Conservation (phyloP, 2,329 filamentous ascomycete genomes). For the Biscogniauxia sp. region DNA sequence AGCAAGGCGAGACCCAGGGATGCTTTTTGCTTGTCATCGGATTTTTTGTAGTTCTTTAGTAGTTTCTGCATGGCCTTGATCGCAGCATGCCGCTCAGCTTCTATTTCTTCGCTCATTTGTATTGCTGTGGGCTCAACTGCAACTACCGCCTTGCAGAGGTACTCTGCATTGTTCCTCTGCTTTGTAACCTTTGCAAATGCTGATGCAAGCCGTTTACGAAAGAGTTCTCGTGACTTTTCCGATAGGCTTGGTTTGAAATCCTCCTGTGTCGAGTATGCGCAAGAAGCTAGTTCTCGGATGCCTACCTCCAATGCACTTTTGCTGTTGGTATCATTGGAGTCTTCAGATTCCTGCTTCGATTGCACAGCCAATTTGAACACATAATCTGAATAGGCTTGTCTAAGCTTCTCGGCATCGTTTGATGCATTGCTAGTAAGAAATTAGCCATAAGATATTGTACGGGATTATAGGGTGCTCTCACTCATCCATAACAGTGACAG, state of each 20-base stretch:
- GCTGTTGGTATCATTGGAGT: conserved; percentile 29
- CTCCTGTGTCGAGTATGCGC: conserved; percentile 52
- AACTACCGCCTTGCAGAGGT: conserved; percentile 53
- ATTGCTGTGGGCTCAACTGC: conserved; percentile 52
- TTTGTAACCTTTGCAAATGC: conserved; percentile 58
- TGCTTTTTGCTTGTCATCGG: conserved; percentile 44
- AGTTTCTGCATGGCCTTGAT: conserved; percentile 52
- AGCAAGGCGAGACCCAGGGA: conserved; percentile 68
- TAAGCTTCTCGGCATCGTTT: conserved; percentile 39
- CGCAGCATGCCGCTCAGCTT: conserved; percentile 51
- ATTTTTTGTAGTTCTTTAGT: conserved; percentile 40
- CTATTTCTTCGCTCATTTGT: conserved; percentile 54
- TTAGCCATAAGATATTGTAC: conserved; percentile 32
- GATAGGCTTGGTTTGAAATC: conserved; percentile 45
- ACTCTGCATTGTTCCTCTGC: conserved; percentile 50
- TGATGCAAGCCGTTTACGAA: conserved; percentile 56
- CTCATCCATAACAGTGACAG: conserved; percentile 37
- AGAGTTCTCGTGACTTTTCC: conserved; percentile 52
- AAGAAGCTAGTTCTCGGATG: conserved; percentile 51
- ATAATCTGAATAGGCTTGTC: conserved; percentile 54
- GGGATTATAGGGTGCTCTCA: conserved; percentile 21
- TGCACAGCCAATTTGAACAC: conserved; percentile 51
- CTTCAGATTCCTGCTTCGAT: conserved; percentile 28
- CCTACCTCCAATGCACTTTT: conserved; percentile 41
- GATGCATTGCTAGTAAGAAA: conserved; percentile 22